Base-by-base conservation (phyloP, 108 stramenopile genomes). In the Schizochytrium sp. region DNA sequence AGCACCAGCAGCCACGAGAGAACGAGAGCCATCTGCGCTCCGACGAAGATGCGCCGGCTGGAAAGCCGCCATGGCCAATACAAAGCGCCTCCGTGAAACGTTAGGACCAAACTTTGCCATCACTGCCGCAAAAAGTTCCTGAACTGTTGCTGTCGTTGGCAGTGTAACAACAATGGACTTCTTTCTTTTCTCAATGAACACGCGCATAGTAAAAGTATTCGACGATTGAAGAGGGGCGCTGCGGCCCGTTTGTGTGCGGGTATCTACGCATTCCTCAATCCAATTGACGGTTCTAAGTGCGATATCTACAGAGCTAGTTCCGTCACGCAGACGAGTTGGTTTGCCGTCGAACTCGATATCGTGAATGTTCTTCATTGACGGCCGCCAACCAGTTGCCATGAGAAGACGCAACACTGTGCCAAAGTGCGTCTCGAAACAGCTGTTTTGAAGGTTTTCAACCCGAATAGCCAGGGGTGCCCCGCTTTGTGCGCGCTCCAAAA, bases 351-450 rank as follows among this genome's bases (percentile, higher is more conserved):
- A 69, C 28, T 69, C 64, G 64, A 69, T 69, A 8, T 69, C 64
- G 28, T 69, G 64, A 38, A 69, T 69, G 64, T 69, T 69, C 28
- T 38, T 7, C 64, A 69, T 69, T 38, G 64, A 69, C 12, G 64
- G 64, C 12, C 64, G 64, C 64, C 64, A 69, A 2, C 64, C 64
- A 15, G 28, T 69, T 44, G 64, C 64, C 64, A 69, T 69, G 64
- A 69, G 64, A 38, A 69, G 64, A 44, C 64, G 64, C 42, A 69
- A 44, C 19, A 69, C 64, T 44, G 64, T 69, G 19, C 64, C 64
- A 69, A 69, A 69, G 44, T 69, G 64, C 40, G 64, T 69, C 64
- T 69, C 64, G 64, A 69, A 69, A 44, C 64, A 69, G 28, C 19
- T 69, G 28, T 8, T 28, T 8, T 38, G 64, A 38, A 69, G 28